Percentiles rank a stretch among this genome's conserved stretches.
Conservation (phyloP, 2,329 filamentous ascomycete genomes). For the Ceratocystis cubensis region DNA sequence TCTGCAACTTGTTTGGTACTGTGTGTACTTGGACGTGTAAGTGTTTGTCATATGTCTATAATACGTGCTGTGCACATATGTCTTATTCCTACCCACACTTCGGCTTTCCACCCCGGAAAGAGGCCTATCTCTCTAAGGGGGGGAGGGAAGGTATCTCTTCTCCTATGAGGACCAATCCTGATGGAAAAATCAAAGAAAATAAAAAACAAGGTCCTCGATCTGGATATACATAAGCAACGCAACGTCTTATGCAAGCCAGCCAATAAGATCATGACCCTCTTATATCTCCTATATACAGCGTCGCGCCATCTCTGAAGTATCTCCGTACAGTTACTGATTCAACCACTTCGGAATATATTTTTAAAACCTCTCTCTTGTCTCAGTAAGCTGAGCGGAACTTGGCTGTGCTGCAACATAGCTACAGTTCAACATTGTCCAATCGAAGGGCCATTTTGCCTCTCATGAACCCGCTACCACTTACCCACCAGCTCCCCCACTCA, state of each 20-base stretch:
- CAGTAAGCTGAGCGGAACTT: neutral
- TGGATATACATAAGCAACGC: no score
- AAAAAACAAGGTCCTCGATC: no score
- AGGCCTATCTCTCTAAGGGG: neutral
- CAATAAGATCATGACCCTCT: no score
- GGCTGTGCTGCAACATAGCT: neutral
- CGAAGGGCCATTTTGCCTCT: neutral
- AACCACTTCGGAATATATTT: neutral
- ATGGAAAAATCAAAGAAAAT: no score
- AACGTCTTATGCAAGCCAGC: no score
- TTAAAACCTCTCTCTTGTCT: neutral
- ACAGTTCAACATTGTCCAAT: neutral
- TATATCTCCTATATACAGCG: neutral
- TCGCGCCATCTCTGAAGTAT: neutral
- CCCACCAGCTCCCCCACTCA: neutral
- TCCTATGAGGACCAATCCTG: no score
- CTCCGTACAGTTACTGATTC: neutral
- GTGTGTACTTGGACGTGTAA: no score
- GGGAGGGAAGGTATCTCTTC: neutral
- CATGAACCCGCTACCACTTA: neutral
- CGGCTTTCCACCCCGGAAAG: neutral
- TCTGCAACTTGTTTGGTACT: no score
- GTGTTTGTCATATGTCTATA: no score
- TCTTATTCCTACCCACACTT: neutral
- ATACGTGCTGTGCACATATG: neutral